Percentiles rank a stretch among this genome's conserved stretches.
Evolutionary conservation across 73 alveolate genomes (phyloP).

Genomic region (Tetrahymena elliotti): DNA sequence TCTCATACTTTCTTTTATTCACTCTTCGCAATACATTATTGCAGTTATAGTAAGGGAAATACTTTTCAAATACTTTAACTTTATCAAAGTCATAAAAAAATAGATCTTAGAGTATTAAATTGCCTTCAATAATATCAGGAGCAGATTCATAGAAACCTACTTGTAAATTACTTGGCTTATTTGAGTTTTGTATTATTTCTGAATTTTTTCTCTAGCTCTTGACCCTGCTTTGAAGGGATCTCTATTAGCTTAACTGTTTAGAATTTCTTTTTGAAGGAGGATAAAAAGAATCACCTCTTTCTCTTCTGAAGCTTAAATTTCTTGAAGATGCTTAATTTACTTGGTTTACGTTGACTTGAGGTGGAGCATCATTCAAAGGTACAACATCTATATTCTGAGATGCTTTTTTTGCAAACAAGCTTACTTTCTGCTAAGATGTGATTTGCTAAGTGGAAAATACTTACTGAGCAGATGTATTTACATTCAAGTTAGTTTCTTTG

Average conservation of each 20-base stretch:
- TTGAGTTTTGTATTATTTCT: not conserved
- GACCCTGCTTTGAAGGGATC: not conserved
- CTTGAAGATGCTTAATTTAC: not conserved
- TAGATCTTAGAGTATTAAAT: not conserved
- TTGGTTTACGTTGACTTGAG: not conserved
- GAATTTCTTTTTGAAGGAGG: not conserved
- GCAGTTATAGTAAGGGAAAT: not conserved
- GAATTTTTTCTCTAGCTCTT: not conserved
- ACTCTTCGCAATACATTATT: not conserved
- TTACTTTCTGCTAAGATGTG: not conserved
- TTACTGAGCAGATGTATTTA: not conserved
- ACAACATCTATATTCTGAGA: not conserved
- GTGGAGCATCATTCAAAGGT: not conserved
- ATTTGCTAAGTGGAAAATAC: not conserved
- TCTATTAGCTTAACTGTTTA: not conserved
- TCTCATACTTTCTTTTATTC: not conserved
- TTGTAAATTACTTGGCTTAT: not conserved
- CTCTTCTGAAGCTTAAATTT: not conserved
- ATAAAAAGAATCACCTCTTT: not conserved
- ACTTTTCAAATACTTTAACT: not conserved
- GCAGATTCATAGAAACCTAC: not conserved
- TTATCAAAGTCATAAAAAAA: not conserved
- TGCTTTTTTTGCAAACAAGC: not conserved
- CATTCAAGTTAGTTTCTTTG: not conserved
- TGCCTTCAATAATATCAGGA: not conserved